Base-by-base conservation (phyloP, 202 grass and related monocot genomes). In the Carex arenaria region DNA sequence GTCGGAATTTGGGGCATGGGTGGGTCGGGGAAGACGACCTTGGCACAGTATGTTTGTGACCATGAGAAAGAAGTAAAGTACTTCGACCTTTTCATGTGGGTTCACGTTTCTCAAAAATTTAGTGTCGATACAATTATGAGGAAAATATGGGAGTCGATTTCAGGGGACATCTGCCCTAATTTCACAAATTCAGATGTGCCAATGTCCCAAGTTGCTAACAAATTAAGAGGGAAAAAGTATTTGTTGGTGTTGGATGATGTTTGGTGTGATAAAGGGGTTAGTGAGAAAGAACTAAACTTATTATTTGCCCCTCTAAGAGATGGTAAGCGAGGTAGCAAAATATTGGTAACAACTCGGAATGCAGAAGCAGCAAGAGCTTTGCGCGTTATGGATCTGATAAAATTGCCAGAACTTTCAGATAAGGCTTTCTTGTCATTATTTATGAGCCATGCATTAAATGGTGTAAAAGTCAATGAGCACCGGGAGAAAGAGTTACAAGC, bases 191-290 rank as follows among this genome's bases (percentile, higher is more conserved):
- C 2, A 47, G 43, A 47, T 47, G 43, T 47, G 9, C 45, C 12
- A 47, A 2, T 11, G 2, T 49, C 45, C 45, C 45, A 49, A 49
- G 2, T 49, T 49, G 45, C 10, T 49, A 49, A 11, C 10, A 11
- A 49, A 51, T 3, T 88, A 26, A 76, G 7, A 10, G 18, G 23
- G 0, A 66, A 88, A 49, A 72, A 13, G 38, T 80, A 85, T 40
- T 78, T 90, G 3, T 1, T 87, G 4, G 75, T 90, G 61, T 20
- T 90, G 26, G 85, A 87, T 78, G 82, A 90, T 85, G n/a, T 85
- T 0, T 85, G 89, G 89, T 72, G 49, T 4, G 72, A 42, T 32
- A 63, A 78, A 8, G 1, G 7, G 0, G 14, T 9, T 3, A 63
- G 13, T 17, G 4, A 56, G n/a, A 5, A 20, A 2, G 3, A 87